Base-by-base conservation (phyloP, 2,329 filamentous ascomycete species). In the Pseudogymnoascus sp. region DNA sequence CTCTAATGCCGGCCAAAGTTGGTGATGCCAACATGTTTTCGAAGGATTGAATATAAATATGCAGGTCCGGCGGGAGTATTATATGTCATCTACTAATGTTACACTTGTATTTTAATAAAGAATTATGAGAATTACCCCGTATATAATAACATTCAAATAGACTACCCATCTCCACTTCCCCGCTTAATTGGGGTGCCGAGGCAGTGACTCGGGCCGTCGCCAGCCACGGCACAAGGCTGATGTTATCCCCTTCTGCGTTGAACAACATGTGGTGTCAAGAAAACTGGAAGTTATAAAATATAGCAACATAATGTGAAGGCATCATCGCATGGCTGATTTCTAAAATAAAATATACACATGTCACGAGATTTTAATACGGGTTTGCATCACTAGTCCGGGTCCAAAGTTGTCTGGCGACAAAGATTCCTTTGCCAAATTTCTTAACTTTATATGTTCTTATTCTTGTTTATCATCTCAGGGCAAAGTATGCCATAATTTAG, bases 1-100 rank as follows among this genome's bases (percentile, higher is more conserved):
- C 86, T n/a, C 81, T 79, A 63, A 87, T 74, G 67, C 83, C 84
- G 11, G 78, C 75, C 31, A 89, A 76, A 4, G 84, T 82, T 42
- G 77, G 69, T 63, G 68, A 64, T 31, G 66, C 64, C 42, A 64
- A 59, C 71, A 73, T 73, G 14, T 47, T 62, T 16, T 2, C 14
- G 23, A 31, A 31, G 8, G 12, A 34, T 31, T 18, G 14, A 10
- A 16, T 16, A 12, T 61, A 39, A 40, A 61, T 61, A 61, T 57
- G 5, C 11, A 34, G 23, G n/a, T 34, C 29, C 16, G 11, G 51
- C 11, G 16, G n/a, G n/a, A 14, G 29, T 31, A 54, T 54, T 31
- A 54, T n/a, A 26, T 54, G 23, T 14, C 12, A 57, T 57, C 18
- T 21, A 57, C 51, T 57, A 57, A 34, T 34, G 16, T 36, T 57